phyloP scores from a whole-genome alignment of 2,329 filamentous ascomycete species.

The Talaromyces sp. region DNA sequence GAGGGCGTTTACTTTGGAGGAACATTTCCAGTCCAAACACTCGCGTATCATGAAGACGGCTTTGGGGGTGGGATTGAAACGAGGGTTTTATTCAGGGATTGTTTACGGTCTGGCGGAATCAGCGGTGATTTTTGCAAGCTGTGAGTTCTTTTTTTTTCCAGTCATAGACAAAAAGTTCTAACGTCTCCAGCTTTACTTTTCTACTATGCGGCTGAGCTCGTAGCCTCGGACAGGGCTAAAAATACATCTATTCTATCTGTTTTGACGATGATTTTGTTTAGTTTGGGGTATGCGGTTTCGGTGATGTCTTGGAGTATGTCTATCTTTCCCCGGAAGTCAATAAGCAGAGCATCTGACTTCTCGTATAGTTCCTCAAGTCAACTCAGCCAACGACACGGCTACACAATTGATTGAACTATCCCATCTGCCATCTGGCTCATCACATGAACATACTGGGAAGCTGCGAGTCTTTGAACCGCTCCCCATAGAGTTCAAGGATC shows the following conservation, averaged over 20 bases:
- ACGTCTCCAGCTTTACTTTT: constrained; percentile 61
- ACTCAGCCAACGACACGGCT: constrained; percentile 65
- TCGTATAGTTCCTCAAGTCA: constrained; percentile 65
- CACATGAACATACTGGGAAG: constrained; percentile 54
- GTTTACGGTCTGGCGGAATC: constrained; percentile 76
- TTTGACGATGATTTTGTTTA: constrained; percentile 77
- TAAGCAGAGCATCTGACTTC: background rate
- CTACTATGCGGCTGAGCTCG: constrained; percentile 68
- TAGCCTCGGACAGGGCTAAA: constrained; percentile 44
- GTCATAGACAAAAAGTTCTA: background rate
- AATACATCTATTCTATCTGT: constrained; percentile 63
- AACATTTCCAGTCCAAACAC: constrained; percentile 63
- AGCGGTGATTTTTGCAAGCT: constrained; percentile 61
- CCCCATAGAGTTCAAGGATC: constrained; percentile 53
- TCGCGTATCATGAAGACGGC: constrained; percentile 45
- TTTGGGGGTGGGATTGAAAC: constrained; percentile 57
- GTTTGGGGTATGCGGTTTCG: constrained; percentile 64
- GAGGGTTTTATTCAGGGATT: constrained; percentile 61
- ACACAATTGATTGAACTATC: constrained; percentile 66
- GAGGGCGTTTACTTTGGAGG: constrained; percentile 66
- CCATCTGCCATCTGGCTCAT: constrained; percentile 48
- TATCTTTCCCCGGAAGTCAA: too few species aligned
- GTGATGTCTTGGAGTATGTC: constrained; percentile 57
- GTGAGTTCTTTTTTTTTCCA: constrained; percentile 23
- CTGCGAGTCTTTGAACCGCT: constrained; percentile 35